These are phyloP conservation scores for Stephania japonica DNA, from an alignment of 164 flowering plant genomes.

Conservation along the genomic window DNA sequence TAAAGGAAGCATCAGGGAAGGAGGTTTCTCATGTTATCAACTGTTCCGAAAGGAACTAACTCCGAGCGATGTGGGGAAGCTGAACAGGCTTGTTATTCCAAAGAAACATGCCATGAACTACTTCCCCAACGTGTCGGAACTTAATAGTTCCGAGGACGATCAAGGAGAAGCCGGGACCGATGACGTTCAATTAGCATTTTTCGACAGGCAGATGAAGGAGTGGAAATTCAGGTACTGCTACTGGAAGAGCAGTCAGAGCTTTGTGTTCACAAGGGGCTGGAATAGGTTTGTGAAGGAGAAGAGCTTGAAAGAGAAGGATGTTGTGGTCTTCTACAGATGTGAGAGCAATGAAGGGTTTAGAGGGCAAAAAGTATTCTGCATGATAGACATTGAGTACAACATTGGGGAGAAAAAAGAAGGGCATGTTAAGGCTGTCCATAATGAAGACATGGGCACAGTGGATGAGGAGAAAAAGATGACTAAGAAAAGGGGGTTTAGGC, in stretches of 20 bases:
- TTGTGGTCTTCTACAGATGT: conserved; percentile 36
- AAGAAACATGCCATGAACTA: conserved; percentile 57
- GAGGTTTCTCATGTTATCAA: conserved; percentile 22
- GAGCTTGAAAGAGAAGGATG: conserved; percentile 45
- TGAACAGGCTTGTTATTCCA: conserved; percentile 79
- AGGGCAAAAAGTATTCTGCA: conserved; percentile 14
- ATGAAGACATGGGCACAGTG: conserved; percentile 2
- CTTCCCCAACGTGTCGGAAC: conserved; percentile 35
- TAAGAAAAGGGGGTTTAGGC: conserved; percentile 19
- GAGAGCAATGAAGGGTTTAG: conserved; percentile 14
- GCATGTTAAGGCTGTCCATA: background rate
- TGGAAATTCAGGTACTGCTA: conserved; percentile 83
- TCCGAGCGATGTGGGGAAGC: conserved; percentile 86
- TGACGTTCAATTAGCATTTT: conserved; percentile 35
- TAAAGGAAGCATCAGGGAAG: conserved; percentile 7
- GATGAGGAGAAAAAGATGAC: conserved; percentile 11
- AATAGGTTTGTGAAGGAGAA: conserved; percentile 63
- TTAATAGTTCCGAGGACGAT: conserved; percentile 5
- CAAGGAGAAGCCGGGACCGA: conserved; percentile 15
- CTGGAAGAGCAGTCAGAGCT: conserved; percentile 87
- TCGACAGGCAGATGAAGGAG: conserved; percentile 34
- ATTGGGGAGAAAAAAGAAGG: conserved; percentile 7
- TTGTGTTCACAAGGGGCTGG: conserved; percentile 79
- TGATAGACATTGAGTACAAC: conserved; percentile 23
- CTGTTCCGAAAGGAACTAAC: conserved; percentile 86